Evolutionary conservation across 495 filamentous ascomycete genomes (phyloP), one percentile per base, ranked within the genome.

Genomic region (Aspergillus baeticus): DNA sequence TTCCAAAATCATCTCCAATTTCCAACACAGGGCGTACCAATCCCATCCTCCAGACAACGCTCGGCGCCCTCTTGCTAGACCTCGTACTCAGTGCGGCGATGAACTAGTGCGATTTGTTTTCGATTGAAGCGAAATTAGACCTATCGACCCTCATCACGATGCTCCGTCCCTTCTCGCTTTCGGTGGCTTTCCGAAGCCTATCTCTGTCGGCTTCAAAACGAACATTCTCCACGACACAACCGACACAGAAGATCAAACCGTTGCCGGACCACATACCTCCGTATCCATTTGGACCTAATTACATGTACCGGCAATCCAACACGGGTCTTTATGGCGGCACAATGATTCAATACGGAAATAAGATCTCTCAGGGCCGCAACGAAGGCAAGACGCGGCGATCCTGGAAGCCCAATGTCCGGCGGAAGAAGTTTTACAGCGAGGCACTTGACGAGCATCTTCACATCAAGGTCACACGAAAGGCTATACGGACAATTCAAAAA

Each of bases 291-390:
- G 88, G 88, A n/a, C 83, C 85, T n/a, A 78, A 84, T 48, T 78
- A 74, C 46, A 77, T 84, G 60, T 98, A 88, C 83, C 94, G 95
- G 70, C 91, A 96, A 71, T 83, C 86, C 55, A 89, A 96, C 78
- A 79, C 82, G 42, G 92, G 93, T 57, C 85, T 97, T 7, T 97
- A 94, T 78, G 92, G 88, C 43, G 77, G 77, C 38, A 74, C 82
- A 43, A 81, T 80, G 50, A 91, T 94, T 74, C 90, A 86, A 54
- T 94, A 90, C 80, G 94, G 94, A 66, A 96, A 98, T 84, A 88
- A 85, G 57, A 91, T 97, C 42, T 90, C 90, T 22, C 71, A 84
- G 60, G 76, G 76, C 44, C 76, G 79, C 47, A 84, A 89, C 73
- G 81, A 89, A 64, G 84, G 84, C 76, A 96, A 96, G 70, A 91